Percentiles rank a stretch among this genome's conserved stretches.
Evolutionary conservation across 225 moss, liverwort and hornwort species (phyloP).

Genomic region (Physcomitrium patens): DNA sequence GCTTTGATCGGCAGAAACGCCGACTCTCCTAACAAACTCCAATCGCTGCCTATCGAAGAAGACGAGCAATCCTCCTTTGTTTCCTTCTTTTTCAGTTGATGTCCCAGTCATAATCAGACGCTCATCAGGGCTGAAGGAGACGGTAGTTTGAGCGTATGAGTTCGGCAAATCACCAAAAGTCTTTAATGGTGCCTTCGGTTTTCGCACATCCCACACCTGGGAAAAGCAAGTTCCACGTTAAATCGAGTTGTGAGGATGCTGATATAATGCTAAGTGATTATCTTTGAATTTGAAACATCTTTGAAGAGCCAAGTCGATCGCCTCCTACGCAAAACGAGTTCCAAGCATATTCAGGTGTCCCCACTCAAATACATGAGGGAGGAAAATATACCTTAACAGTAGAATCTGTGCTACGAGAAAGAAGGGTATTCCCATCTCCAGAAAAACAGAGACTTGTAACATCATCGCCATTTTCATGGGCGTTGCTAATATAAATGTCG

Average conservation of each 20-base stretch:
- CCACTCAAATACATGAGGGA: neutral
- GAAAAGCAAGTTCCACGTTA: constrained; percentile 9
- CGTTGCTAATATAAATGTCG: constrained; percentile 87
- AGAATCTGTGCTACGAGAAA: constrained; percentile 93
- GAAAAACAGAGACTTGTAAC: constrained; percentile 93
- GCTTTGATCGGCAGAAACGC: constrained; percentile 84
- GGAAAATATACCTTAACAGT: constrained; percentile 75
- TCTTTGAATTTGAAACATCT: neutral
- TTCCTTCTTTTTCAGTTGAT: constrained; percentile 86
- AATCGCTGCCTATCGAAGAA: constrained; percentile 75
- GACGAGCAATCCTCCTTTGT: constrained; percentile 77
- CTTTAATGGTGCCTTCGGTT: constrained; percentile 72
- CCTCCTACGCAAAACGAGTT: neutral
- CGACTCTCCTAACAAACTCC: constrained; percentile 87
- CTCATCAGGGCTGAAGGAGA: constrained; percentile 97
- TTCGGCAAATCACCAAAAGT: constrained; percentile 76
- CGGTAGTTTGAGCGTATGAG: constrained; percentile 90
- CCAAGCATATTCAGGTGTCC: neutral
- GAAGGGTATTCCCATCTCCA: constrained; percentile 85
- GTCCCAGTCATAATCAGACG: constrained; percentile 94
- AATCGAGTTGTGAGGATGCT: constrained; percentile 9
- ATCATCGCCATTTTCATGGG: constrained; percentile 95
- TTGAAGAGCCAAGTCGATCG: neutral
- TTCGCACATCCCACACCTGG: constrained; percentile 97
- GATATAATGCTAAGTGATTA: neutral